A percentile compares a stretch with the other conserved stretches of the same genome.
Conservation (phyloP, 108 stramenopile species). For the Stephanodiscus minutulus region DNA sequence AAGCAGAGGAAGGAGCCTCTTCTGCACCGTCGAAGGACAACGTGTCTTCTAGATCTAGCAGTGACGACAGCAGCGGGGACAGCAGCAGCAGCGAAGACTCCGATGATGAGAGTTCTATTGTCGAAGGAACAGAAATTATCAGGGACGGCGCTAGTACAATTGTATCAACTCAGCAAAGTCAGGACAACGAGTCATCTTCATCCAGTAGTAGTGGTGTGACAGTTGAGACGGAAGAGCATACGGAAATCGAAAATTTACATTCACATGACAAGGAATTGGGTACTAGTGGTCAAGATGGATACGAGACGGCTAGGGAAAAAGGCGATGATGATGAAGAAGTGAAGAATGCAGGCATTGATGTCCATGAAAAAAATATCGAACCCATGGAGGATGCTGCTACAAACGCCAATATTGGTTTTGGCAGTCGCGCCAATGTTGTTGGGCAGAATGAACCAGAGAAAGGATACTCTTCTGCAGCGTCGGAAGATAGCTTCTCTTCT, state of each 20-base stretch:
- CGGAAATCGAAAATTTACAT: not conserved
- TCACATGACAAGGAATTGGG: not conserved
- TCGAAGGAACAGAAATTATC: not conserved
- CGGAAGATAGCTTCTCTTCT: not conserved
- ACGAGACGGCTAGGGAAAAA: not conserved
- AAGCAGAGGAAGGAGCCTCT: not conserved
- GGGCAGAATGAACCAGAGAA: not conserved
- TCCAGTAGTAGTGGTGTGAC: constrained; percentile 1
- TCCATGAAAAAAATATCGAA: not conserved
- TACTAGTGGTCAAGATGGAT: not conserved
- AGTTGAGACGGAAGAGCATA: not conserved
- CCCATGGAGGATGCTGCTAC: not conserved
- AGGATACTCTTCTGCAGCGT: not conserved
- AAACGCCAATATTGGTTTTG: not conserved
- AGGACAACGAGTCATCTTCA: constrained; percentile 2
- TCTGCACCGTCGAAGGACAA: not conserved
- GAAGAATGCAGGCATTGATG: not conserved
- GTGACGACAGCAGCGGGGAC: not conserved
- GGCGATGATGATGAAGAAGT: not conserved
- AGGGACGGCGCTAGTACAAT: too few species aligned
- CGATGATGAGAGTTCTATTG: not conserved
- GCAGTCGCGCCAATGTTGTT: not conserved
- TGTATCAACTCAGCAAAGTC: too few species aligned
- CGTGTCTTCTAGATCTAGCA: not conserved
- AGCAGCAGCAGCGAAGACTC: not conserved